Percentiles rank a stretch among this genome's conserved stretches.
These are phyloP conservation scores for Xerocomellus amylosporus DNA, from an alignment of 768 basidiomycete genomes.

Conservation along the genomic window DNA sequence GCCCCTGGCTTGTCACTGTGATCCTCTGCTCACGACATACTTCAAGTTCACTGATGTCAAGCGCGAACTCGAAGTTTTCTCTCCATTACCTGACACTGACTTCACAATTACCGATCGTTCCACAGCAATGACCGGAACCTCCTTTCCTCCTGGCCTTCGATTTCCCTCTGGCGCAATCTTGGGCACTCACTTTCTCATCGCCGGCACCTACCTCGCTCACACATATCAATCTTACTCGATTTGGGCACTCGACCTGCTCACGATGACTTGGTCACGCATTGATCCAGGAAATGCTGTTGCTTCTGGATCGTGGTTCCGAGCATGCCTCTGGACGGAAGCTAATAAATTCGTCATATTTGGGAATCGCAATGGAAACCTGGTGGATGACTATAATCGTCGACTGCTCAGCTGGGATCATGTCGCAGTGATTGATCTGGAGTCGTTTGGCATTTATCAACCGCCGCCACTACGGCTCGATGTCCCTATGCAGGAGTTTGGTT, in stretches of 20 bases:
- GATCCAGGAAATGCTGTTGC: slow-evolving; percentile 85
- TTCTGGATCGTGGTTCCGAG: slow-evolving; percentile 93
- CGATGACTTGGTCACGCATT: slow-evolving; percentile 83
- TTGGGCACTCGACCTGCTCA: slow-evolving; percentile 87
- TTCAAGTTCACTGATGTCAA: slow-evolving; percentile 88
- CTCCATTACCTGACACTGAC: slow-evolving; percentile 70
- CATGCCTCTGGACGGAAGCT: slow-evolving; percentile 79
- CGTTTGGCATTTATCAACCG: slow-evolving; percentile 93
- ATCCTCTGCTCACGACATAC: slow-evolving; percentile 8
- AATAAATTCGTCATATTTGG: slow-evolving; percentile 92
- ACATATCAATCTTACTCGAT: slow-evolving; percentile 94
- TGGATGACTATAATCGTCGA: slow-evolving; percentile 90
- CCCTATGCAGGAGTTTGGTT: slow-evolving; percentile 79
- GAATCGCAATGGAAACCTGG: slow-evolving; percentile 81
- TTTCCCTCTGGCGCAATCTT: slow-evolving; percentile 95
- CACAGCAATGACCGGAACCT: slow-evolving; percentile 70
- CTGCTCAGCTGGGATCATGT: slow-evolving; percentile 91
- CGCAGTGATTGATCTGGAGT: slow-evolving; percentile 86
- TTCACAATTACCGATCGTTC: slow-evolving; percentile 84
- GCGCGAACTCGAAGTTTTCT: slow-evolving; percentile 90
- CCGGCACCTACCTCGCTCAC: slow-evolving; percentile 93
- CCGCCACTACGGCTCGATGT: slow-evolving; percentile 64
- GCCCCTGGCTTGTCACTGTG: slow-evolving; percentile 25
- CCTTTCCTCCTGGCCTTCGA: slow-evolving; percentile 90
- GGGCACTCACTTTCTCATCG: slow-evolving; percentile 88